Percentiles rank a stretch among this genome's conserved stretches.
phyloP scores from a whole-genome alignment of 169 alveolate genomes.

The Plasmodium vivax region DNA sequence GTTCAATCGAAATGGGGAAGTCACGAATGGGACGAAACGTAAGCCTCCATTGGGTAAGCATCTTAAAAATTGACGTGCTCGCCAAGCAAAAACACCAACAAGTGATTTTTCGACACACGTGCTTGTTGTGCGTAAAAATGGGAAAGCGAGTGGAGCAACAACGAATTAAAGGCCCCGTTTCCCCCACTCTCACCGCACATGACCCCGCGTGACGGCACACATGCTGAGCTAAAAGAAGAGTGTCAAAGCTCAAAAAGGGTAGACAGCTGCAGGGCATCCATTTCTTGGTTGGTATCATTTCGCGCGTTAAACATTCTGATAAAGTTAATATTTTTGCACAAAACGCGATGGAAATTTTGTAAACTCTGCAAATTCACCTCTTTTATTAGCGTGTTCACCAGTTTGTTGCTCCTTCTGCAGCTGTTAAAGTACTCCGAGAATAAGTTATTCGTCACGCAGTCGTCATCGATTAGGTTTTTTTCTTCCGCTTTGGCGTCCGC shows the following conservation, averaged over 20 bases:
- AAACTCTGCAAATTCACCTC: slow-evolving; percentile 52
- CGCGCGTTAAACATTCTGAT: slow-evolving; percentile 41
- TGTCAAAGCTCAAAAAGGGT: slow-evolving; percentile 29
- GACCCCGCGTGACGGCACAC: too few relatives aligned
- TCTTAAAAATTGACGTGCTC: not conserved
- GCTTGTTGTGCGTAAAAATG: not conserved
- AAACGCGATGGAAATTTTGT: slow-evolving; percentile 27
- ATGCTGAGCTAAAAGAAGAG: not conserved
- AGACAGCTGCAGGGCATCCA: slow-evolving; percentile 27
- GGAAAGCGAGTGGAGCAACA: not conserved
- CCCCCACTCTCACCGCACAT: not conserved
- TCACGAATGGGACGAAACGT: not conserved
- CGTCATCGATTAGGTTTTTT: slow-evolving; percentile 47
- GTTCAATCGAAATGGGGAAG: not conserved
- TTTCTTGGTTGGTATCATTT: slow-evolving; percentile 7
- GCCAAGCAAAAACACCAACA: not conserved
- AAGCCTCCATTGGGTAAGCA: not conserved
- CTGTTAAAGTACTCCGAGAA: slow-evolving; percentile 69
- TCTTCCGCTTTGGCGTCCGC: not conserved
- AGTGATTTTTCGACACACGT: not conserved
- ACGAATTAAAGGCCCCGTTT: not conserved
- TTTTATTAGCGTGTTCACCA: slow-evolving; percentile 49
- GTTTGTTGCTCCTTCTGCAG: slow-evolving; percentile 33
- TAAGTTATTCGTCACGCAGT: slow-evolving; percentile 44
- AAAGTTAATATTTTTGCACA: slow-evolving; percentile 56